Evolutionary conservation across 441 rosid genomes (phyloP).

Genomic region (Populus hybrid): DNA sequence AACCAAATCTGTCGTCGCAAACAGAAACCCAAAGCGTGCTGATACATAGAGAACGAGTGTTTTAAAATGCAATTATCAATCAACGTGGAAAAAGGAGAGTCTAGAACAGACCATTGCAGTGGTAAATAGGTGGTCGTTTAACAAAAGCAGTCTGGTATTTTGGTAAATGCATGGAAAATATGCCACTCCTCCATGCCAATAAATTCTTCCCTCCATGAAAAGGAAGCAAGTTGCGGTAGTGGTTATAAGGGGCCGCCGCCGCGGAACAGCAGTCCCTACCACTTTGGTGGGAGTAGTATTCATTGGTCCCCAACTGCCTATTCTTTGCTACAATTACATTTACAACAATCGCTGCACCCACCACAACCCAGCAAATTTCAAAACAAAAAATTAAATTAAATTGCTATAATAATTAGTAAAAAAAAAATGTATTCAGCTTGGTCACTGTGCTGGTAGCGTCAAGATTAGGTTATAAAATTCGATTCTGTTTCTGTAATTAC

Average conservation of each 20-base stretch:
- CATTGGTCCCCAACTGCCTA: conserved; percentile 54
- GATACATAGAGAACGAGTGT: not conserved
- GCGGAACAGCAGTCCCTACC: conserved; percentile 44
- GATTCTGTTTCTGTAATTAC: not conserved
- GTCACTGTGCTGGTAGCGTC: not conserved
- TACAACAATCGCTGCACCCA: conserved; percentile 79
- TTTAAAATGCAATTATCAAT: conserved; percentile 25
- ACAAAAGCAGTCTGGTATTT: conserved; percentile 58
- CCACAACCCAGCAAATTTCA: conserved; percentile 59
- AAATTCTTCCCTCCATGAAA: conserved; percentile 59
- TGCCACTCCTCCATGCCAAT: conserved; percentile 69
- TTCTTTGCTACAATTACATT: conserved; percentile 74
- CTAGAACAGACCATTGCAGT: conserved; percentile 97
- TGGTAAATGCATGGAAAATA: conserved; percentile 67
- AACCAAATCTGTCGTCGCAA: not conserved
- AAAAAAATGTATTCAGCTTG: not conserved
- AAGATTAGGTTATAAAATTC: not conserved
- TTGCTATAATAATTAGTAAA: not conserved
- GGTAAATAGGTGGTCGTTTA: conserved; percentile 46
- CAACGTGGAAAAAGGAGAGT: conserved; percentile 53
- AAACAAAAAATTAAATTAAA: not conserved
- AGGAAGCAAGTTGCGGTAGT: conserved; percentile 59
- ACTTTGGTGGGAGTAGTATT: conserved; percentile 24
- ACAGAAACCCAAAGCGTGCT: not conserved
- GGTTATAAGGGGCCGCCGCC: conserved; percentile 38